Evolutionary conservation across 2,329 filamentous ascomycete species (phyloP).

Genomic region (Alternaria gaisen): DNA sequence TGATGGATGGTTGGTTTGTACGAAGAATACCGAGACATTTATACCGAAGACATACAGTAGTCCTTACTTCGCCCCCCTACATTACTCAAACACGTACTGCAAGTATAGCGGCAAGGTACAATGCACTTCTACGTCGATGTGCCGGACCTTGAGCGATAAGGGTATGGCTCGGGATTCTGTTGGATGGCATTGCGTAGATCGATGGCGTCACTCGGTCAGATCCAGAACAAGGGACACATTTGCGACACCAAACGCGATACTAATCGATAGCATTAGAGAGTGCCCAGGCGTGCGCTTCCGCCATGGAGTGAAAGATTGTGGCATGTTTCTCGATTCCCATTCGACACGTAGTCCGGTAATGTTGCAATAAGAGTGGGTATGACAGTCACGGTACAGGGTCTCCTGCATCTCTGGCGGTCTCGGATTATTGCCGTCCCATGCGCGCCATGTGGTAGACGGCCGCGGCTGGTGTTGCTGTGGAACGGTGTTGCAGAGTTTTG

Average conservation of each 20-base stretch:
- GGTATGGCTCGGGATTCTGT: slow-evolving; percentile 28
- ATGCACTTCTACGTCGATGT: slow-evolving; percentile 25
- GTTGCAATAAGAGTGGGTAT: slow-evolving; percentile 38
- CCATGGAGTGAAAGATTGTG: slow-evolving; percentile 30
- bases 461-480: slow-evolving; percentile 40
- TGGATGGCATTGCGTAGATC: slow-evolving; percentile 21
- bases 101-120: slow-evolving; percentile 21
- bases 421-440: slow-evolving; percentile 26
- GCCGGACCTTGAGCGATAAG: slow-evolving; percentile 24
- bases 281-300: slow-evolving; percentile 13
- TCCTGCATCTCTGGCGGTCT: slow-evolving; percentile 21
- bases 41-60: slow-evolving; percentile 25
- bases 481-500: slow-evolving; percentile 32
- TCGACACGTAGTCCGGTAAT: slow-evolving; percentile 22
- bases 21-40: slow-evolving; percentile 25
- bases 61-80: slow-evolving; percentile 8
- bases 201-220: slow-evolving; percentile 31
- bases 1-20: slow-evolving; percentile 25
- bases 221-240: slow-evolving; percentile 14
- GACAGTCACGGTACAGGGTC: slow-evolving; percentile 17
- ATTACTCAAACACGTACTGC: slow-evolving; percentile 19
- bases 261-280: slow-evolving; percentile 17
- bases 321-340: slow-evolving; percentile 32
- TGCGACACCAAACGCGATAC: not conserved
- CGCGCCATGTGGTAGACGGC: slow-evolving; percentile 36